Percentiles rank a stretch among this genome's conserved stretches.
These are phyloP conservation scores for Rusavskia elegans DNA, from an alignment of 495 filamentous ascomycete species.

Conservation along the genomic window DNA sequence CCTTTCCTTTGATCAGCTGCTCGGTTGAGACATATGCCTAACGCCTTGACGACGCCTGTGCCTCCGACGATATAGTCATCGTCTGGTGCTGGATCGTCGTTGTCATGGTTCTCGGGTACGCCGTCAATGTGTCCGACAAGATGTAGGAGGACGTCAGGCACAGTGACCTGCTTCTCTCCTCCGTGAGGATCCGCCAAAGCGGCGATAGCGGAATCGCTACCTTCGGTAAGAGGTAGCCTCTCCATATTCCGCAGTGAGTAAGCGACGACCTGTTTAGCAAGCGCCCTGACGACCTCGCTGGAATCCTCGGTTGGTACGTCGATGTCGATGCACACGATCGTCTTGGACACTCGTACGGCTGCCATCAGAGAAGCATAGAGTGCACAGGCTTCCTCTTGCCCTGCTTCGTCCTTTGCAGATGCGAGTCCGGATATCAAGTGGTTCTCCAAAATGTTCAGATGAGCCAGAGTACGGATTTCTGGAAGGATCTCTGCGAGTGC, in stretches of 20 bases:
- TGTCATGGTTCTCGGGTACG: slow-evolving; percentile 37
- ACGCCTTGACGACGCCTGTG: slow-evolving; percentile 84
- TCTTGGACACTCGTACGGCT: slow-evolving; percentile 67
- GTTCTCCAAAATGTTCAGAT: slow-evolving; percentile 81
- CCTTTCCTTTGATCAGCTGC: slow-evolving; percentile 27
- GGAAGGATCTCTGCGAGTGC: slow-evolving; percentile 78
- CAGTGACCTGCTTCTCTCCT: slow-evolving; percentile 27
- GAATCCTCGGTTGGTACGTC: slow-evolving; percentile 66
- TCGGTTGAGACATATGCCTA: slow-evolving; percentile 77
- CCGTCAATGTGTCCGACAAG: slow-evolving; percentile 42
- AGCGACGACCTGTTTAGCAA: slow-evolving; percentile 85
- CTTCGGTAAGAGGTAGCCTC: slow-evolving; percentile 17
- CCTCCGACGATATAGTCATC: slow-evolving; percentile 93
- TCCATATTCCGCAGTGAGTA: slow-evolving; percentile 91
- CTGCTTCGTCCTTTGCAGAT: slow-evolving; percentile 49
- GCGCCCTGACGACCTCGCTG: slow-evolving; percentile 77
- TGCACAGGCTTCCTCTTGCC: slow-evolving; percentile 84
- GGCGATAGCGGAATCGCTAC: slow-evolving; percentile 25
- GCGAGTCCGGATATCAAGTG: slow-evolving; percentile 50
- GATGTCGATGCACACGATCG: slow-evolving; percentile 80
- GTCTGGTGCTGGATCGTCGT: slow-evolving; percentile 62
- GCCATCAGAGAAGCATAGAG: slow-evolving; percentile 85
- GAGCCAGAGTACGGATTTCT: slow-evolving; percentile 65
- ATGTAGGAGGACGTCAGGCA: slow-evolving; percentile 51
- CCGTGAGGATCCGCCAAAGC: slow-evolving; percentile 26